These are phyloP conservation scores for Penicillium aurantiogriseum DNA, from an alignment of 2,329 filamentous ascomycete species.

Conservation along the genomic window DNA sequence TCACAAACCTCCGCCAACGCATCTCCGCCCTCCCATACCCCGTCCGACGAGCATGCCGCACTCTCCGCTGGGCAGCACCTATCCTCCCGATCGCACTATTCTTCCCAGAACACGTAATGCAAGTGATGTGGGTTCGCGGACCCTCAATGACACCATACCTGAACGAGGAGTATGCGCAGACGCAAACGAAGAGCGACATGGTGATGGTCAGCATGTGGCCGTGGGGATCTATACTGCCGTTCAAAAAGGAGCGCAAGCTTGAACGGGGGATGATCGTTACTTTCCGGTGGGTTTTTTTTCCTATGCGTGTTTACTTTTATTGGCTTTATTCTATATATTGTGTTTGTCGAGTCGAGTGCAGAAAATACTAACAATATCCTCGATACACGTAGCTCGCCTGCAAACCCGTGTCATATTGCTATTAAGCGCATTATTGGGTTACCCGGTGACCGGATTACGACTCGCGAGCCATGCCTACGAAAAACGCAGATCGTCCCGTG, in stretches of 20 bases:
- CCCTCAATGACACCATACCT: constrained; percentile 75
- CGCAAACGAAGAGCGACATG: constrained; percentile 40
- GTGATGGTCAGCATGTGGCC: constrained; percentile 45
- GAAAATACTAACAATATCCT: neutral
- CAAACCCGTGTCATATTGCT: constrained; percentile 64
- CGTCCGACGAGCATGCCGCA: constrained; percentile 26
- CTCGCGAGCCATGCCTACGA: constrained; percentile 60
- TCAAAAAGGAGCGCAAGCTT: constrained; percentile 53
- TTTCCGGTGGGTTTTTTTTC: constrained; percentile 44
- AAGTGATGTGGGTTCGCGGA: constrained; percentile 45
- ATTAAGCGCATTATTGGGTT: constrained; percentile 83
- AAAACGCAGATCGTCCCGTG: constrained; percentile 62
- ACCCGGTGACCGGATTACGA: constrained; percentile 72
- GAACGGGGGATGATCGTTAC: constrained; percentile 73
- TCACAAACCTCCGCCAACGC: constrained; percentile 29
- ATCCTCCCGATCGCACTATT: constrained; percentile 40
- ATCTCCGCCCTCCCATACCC: constrained; percentile 30
- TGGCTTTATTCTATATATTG: neutral
- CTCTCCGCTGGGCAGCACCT: constrained; percentile 32
- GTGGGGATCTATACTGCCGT: constrained; percentile 53
- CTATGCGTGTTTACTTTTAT: neutral
- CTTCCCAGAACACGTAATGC: constrained; percentile 42
- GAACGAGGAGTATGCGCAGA: constrained; percentile 61
- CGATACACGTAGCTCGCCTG: constrained; percentile 61
- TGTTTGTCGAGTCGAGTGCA: neutral